These are phyloP conservation scores for Avena atlantica DNA, from an alignment of 176 grass and related monocot genomes.

Conservation along the genomic window DNA sequence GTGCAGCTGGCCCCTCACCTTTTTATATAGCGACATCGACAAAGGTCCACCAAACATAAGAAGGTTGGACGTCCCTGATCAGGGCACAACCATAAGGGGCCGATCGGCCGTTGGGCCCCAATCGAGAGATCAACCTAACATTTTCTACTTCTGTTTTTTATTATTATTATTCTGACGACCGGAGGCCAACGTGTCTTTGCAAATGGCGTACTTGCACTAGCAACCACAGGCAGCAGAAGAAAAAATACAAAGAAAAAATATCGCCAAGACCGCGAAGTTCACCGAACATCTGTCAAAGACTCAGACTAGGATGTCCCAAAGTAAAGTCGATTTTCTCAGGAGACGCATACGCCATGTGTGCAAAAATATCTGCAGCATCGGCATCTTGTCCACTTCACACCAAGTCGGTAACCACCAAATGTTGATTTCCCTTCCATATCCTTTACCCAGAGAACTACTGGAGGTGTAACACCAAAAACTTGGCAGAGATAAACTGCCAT, in stretches of 20 bases:
- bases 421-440: neutral
- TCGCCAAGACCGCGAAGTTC: neutral
- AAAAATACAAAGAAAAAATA: neutral
- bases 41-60: too few species aligned
- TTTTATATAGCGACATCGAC: too few species aligned
- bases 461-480: neutral
- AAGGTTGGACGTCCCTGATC: too few species aligned
- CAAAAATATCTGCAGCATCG: constrained; percentile 14
- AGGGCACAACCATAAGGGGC: too few species aligned
- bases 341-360: neutral
- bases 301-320: neutral
- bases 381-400: constrained; percentile 12
- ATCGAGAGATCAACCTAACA: too few species aligned
- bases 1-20: too few species aligned
- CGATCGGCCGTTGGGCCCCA: too few species aligned
- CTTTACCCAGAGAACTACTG: neutral
- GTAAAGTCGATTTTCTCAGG: neutral
- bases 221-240: constrained; percentile 10
- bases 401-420: neutral
- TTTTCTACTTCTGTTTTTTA: neutral
- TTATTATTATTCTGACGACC: too few species aligned
- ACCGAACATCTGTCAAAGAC: neutral
- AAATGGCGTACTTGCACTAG: neutral
- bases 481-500: neutral
- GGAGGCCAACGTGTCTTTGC: neutral